Evolutionary conservation across 2,329 filamentous ascomycete species (phyloP), one percentile per base, ranked within the genome.

Genomic region (Venturia pyrina): DNA sequence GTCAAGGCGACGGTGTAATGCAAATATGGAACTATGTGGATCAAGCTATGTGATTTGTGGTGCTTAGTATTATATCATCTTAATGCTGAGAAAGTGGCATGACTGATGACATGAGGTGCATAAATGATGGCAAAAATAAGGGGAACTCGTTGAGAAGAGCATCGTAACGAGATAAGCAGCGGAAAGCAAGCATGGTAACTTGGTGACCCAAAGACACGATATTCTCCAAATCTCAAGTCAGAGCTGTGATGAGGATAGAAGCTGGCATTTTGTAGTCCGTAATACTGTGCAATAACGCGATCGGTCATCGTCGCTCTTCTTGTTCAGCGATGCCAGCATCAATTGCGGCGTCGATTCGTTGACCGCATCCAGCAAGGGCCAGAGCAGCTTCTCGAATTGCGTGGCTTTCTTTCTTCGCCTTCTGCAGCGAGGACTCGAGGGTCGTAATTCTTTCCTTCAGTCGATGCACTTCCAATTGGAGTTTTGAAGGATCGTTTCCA

Each of bases 311-410:
- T 10, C 32, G 28, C 28, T n/a, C 53, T 48, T 62, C 19, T 62
- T 46, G 40, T 28, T 32, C 13, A 6, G 40, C 60, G 28, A 64
- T 24, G 28, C 48, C 48, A 59, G 32, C 53, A 66, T 74, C 74
- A 28, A 73, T 73, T 10, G 34, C 37, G 28, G 46, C 41, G n/a
- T 65, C 63, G 17, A 65, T 48, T 40, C 50, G 59, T 44, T 65
- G 50, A 15, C 63, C 28, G 13, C 53, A 57, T 17, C 46, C 37
- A n/a, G 57, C 64, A 15, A 66, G 19, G 1, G 19, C 40, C 2
- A 66, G 53, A 44, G 64, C 64, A 37, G 64, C 56, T 41, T 61
- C 64, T 34, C 57, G 37, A 8, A 66, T 44, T 19, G 56, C 28
- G 34, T 62, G 37, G n/a, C 64, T 66, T 56, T 66, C 64, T 1